Evolutionary conservation across 495 filamentous ascomycete genomes (phyloP), one percentile per base, ranked within the genome.

Genomic region (Xylaria telfairii): DNA sequence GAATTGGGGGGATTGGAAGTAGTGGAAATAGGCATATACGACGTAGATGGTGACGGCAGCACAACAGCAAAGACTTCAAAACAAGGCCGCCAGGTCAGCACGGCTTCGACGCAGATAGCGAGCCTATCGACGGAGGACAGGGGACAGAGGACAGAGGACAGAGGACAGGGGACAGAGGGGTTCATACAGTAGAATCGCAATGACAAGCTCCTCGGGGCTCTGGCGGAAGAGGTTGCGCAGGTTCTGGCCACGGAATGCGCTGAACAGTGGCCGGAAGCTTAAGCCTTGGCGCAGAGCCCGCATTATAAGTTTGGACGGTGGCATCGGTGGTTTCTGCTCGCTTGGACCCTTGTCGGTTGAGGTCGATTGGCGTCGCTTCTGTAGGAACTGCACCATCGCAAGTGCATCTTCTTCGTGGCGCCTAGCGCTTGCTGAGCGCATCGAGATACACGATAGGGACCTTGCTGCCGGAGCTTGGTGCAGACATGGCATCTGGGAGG

Each of bases 11-110:
- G 80, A 77, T 75, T 91, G 85, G 81, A 92, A 95, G 70, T 91
- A 90, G 67, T 80, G 89, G 41, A 89, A 80, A 83, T 95, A 93
- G 66, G 90, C 74, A 74, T 90, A 91, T 70, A 86, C 84, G 26
- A 81, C 73, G 75, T 90, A 92, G 71, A 83, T 77, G 9, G 89
- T 79, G 68, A 83, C 79, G 41, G 80, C 85, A 61, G 90, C 59
- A 21, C 92, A 81, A 26, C 83, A 86, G 37, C 67, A 67, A 9
- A 85, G 54, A 26, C 83, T 82, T 71, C 5, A 63, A 2, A 47
- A 67, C 70, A 71, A 30, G 44, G 13, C 3, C 44, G 37, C 5
- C 15, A 26, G 6, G 26, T 69, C 46, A 69, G 67, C 34, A 63
- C 2, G 21, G 28, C n/a, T 53, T 44, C 53, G 15, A 70, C 56